Evolutionary conservation across 345 rosid genomes (phyloP), one percentile per base, ranked within the genome.

Genomic region (Arabis hirsuta): DNA sequence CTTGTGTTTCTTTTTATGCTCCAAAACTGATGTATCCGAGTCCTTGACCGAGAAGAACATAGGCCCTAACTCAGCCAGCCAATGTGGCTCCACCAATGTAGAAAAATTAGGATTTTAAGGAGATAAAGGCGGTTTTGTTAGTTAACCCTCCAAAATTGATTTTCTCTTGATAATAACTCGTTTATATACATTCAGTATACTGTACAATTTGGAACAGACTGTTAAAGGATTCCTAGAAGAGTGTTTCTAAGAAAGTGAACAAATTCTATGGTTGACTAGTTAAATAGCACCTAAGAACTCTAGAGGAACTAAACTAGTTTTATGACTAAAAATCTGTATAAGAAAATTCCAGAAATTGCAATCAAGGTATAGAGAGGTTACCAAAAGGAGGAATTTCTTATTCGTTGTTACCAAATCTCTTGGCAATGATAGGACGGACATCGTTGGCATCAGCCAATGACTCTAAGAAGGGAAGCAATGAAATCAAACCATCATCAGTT

Each of bases 11-110:
- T 85, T 91, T 78, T 90, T 95, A 73, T 91, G 99, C 81, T 90
- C 99, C 78, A 88, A 61, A 88, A 91, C 77, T 0, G 98, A 87
- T 0, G 92, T 88, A 57, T 95, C 94, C 0, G 98, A 91, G 12
- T 91, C 99, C 79, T 95, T 91, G 8, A 91, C 96, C 0, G 98
- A 90, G 71, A 95, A 95, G 62, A 91, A 95, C 99, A 95, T 90
- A 3, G 98, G 98, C 22, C 99, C 99, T 9, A 95, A 62, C 86
- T 91, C 97, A 0, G 96, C 96, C 76, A 90, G 51, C 98, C 99
- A 95, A 60, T 95, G 92, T 1, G 97, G 88, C 87, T 90, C 99
- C 48, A 95, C 99, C 0, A 97, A 80, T 0, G 99, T 91, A 39
- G 84, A 22, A 22, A 22, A 22, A 22, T 1, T 22, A 1, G 24